Percentiles rank a stretch among this genome's conserved stretches.
Conservation (phyloP, 305 asterid species). For the Fraxinus greggii region DNA sequence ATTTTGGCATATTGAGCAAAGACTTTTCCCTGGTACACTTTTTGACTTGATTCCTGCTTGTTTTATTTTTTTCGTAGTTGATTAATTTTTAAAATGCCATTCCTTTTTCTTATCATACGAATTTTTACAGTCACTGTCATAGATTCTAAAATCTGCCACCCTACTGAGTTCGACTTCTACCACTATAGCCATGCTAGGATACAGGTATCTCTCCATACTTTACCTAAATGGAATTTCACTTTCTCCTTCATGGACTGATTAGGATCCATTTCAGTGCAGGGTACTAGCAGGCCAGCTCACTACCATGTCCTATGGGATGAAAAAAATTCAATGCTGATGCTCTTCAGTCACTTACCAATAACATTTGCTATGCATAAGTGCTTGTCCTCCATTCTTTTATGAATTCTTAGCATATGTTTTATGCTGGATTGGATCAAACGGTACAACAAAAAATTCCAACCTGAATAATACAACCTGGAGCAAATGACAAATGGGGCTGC, state of each 20-base stretch:
- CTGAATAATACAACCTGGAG: constrained; percentile 7
- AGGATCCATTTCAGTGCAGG: constrained; percentile 25
- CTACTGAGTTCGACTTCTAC: constrained; percentile 48
- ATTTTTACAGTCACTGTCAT: constrained; percentile 41
- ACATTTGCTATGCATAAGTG: constrained; percentile 43
- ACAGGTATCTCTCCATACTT: constrained; percentile 27
- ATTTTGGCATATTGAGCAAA: no score
- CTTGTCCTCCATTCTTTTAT: neutral
- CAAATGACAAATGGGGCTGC: constrained; percentile 22
- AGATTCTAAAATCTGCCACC: constrained; percentile 52
- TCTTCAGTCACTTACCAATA: constrained; percentile 41
- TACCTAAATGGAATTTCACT: neutral
- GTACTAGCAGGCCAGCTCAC: constrained; percentile 52
- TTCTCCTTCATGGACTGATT: neutral
- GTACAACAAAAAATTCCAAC: neutral
- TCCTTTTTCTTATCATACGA: neutral
- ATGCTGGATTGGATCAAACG: neutral
- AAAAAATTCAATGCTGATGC: constrained; percentile 46
- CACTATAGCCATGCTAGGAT: constrained; percentile 50
- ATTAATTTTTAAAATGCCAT: neutral
- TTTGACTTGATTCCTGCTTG: neutral
- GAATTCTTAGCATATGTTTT: neutral
- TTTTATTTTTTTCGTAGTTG: neutral
- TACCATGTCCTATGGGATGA: constrained; percentile 52
- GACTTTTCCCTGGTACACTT: constrained; percentile 45